Evolutionary conservation across 768 basidiomycete species (phyloP), one percentile per base, ranked within the genome.

Genomic region (Butyriboletus loyo): DNA sequence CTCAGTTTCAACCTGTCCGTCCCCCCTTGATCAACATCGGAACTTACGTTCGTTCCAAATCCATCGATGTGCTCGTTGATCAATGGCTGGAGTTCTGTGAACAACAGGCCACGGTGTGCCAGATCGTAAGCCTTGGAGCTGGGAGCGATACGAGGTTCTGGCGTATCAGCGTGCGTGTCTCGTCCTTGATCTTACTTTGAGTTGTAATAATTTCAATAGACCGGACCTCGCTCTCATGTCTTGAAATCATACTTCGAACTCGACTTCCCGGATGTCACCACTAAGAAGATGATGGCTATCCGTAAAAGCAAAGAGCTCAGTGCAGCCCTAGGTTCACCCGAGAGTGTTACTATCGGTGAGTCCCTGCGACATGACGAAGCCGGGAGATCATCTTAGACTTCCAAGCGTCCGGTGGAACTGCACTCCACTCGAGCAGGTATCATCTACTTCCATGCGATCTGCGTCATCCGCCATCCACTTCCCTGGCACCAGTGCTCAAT

Each of bases 71-170:
- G 35, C 80, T 96, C 13, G 83, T 95, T 1, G 71, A 82, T 27
- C 69, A 75, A 41, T 94, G 89, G 80, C 59, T 92, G 21, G 67
- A 73, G 17, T 60, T 77, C 17, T 75, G 78, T 1, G 64, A 68
- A 37, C 63, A 61, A 21, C 73, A 73, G 9, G 76, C 71, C n/a
- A 76, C 69, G 54, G 66, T 66, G 52, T 85, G 83, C 58, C 97
- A 98, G 75, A 86, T 98, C 49, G 81, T 98, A n/a, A 96, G 91
- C 69, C 69, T 98, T 28, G 97, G 97, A 0, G 89, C 95, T 2
- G 97, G 97, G 22, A 98, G 92, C 61, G 97, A 99, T 72, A 93
- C 93, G 3, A 76, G 97, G 48, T 98, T 90, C 67, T 99, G 96
- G 94, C 78, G 94, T 50, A 74, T 96, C 61, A 80, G 77, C 74